Evolutionary conservation across 2,329 filamentous ascomycete genomes (phyloP).

Genomic region (Alternaria novae-zelandiae): DNA sequence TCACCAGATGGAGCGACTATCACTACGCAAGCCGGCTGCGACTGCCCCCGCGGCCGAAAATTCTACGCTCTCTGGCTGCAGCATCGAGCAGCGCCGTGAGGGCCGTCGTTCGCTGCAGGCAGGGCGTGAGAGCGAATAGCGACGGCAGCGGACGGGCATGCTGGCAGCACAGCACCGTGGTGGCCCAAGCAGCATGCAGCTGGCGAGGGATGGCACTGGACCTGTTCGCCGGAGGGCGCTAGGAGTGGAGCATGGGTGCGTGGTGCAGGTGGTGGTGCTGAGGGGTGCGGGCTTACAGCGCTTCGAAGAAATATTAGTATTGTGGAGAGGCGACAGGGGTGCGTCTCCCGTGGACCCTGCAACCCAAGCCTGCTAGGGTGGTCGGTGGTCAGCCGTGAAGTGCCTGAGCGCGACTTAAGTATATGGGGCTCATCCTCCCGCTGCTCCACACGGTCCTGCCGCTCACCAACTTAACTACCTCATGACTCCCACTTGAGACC

Average conservation of each 20-base stretch:
- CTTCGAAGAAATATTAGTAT: background rate
- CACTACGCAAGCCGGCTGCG: background rate
- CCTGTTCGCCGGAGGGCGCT: constrained; percentile 28
- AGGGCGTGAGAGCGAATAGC: constrained; percentile 21
- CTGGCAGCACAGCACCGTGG: constrained; percentile 19
- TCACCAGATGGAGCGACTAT: constrained; percentile 10
- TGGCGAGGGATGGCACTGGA: constrained; percentile 20
- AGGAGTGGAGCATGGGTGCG: constrained; percentile 5
- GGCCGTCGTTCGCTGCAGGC: constrained; percentile 3
- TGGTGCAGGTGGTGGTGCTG: constrained; percentile 4
- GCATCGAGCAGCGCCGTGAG: constrained; percentile 5
- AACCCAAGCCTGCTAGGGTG: constrained; percentile 1
- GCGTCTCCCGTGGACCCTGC: constrained; percentile 25
- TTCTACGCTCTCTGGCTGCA: constrained; percentile 2
- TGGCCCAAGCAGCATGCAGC: constrained; percentile 21
- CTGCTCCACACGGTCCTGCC: constrained; percentile 35
- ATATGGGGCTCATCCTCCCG: constrained; percentile 30
- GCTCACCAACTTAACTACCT: constrained; percentile 22
- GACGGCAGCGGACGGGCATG: too few relatives aligned
- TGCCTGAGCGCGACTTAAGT: constrained; percentile 38
- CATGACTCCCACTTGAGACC: constrained; percentile 27
- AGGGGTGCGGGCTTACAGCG: constrained; percentile 32
- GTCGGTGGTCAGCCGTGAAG: constrained; percentile 11
- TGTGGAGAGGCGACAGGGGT: constrained; percentile 25
- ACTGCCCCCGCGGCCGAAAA: constrained; percentile 14